These are phyloP conservation scores for Nicotiana rustica DNA, from an alignment of 305 asterid genomes.

Conservation along the genomic window DNA sequence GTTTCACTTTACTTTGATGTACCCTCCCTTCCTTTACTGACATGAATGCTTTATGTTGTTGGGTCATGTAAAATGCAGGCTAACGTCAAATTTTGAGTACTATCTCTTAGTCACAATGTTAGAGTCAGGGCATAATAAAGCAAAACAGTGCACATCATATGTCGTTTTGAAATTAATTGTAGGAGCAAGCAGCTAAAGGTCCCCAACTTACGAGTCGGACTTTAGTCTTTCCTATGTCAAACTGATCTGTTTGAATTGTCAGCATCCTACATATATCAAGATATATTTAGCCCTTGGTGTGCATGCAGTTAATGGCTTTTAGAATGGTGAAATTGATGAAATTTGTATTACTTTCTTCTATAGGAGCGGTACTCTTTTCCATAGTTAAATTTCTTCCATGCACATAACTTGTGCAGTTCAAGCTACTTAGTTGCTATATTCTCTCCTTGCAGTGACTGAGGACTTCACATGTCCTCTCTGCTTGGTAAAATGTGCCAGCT, in stretches of 20 bases:
- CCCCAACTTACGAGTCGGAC: slow-evolving; percentile 18
- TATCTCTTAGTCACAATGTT: not conserved
- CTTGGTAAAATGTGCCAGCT: slow-evolving; percentile 95
- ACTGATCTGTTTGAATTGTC: not conserved
- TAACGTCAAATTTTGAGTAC: slow-evolving; percentile 9
- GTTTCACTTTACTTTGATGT: not conserved
- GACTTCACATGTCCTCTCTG: slow-evolving; percentile 99
- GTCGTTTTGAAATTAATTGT: slow-evolving; percentile 21
- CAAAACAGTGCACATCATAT: not conserved
- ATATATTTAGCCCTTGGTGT: not conserved
- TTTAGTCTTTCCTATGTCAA: slow-evolving; percentile 21
- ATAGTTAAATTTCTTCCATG: not conserved
- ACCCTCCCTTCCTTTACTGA: slow-evolving; percentile 6
- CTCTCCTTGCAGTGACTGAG: slow-evolving; percentile 83
- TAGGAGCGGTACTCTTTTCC: not conserved
- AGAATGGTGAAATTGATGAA: slow-evolving; percentile 30
- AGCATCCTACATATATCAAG: not conserved
- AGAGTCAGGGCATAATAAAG: not conserved
- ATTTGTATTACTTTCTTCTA: not conserved
- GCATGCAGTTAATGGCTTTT: not conserved
- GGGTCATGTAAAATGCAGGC: slow-evolving; percentile 26
- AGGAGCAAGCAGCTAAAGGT: slow-evolving; percentile 15
- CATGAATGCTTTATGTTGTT: slow-evolving; percentile 9
- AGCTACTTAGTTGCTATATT: slow-evolving; percentile 46
- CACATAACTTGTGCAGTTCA: slow-evolving; percentile 34